Conservation (phyloP, 495 filamentous ascomycete genomes). For the Tuber aestivum region DNA sequence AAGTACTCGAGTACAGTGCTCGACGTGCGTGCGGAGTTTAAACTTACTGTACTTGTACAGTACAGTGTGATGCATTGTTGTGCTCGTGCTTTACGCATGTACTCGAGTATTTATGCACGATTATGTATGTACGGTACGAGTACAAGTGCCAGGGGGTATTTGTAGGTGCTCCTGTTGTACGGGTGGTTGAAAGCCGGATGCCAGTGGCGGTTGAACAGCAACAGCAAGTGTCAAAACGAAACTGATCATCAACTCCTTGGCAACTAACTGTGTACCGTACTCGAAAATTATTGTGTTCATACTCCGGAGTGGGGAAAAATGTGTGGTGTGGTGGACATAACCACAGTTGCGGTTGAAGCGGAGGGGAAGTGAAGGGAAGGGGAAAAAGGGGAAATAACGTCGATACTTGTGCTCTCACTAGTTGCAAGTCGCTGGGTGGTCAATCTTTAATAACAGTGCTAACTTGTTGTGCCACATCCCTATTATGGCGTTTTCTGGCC, state of each 20-base stretch:
- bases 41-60: neutral
- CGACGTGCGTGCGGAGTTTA: neutral
- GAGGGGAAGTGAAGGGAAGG: neutral
- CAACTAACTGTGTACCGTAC: neutral
- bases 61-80: conserved; percentile 2
- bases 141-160: no score
- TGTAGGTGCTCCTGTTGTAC: neutral
- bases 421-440: neutral
- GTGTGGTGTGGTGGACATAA: neutral
- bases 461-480: neutral
- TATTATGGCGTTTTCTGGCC: neutral
- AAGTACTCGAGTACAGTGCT: neutral
- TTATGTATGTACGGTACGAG: neutral
- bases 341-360: neutral
- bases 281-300: neutral
- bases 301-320: neutral
- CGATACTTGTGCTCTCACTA: neutral
- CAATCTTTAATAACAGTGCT: neutral
- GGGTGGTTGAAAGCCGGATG: neutral
- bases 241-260: neutral
- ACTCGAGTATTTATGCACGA: neutral
- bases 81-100: neutral
- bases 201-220: neutral
- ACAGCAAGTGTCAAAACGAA: neutral
- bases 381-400: neutral